Base-by-base conservation (phyloP, 139 green algal genomes). In the Chlorella sp. region DNA sequence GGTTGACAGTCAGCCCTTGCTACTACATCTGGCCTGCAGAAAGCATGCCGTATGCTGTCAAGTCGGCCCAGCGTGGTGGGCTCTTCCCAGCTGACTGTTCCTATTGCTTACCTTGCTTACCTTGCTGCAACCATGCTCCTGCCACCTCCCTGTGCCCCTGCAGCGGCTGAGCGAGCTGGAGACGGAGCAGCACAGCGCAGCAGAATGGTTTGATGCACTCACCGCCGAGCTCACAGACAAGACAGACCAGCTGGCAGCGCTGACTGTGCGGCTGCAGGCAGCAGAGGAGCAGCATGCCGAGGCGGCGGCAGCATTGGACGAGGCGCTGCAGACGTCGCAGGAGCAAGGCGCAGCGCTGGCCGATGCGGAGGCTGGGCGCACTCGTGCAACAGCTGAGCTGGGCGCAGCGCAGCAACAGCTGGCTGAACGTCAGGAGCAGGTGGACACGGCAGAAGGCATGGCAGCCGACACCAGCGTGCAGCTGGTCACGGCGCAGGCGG, bases 151-250 rank as follows among this genome's bases (percentile, higher is more conserved):
- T 30, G 26, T 30, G 3, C n/a, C 80, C 80, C n/a, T 81, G 86
- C 86, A 86, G 78, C 78, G 87, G 16, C 39, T 90, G 64, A 90
- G 64, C 64, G 78, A 86, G 78, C 87, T 90, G 60, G 87, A 90
- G 61, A 83, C 61, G 0, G 90, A 92, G 84, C 90, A 86, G 22
- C 77, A 89, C 40, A 85, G 28, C 75, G 53, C 61, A 26, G 53
- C 39, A 18, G 83, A 85, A 75, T 92, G 90, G 85, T 92, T 86
- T 86, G 90, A 92, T n/a, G 81, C 61, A 2, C 60, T 92, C 30
- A 88, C 60, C 30, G 61, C 73, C 5, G 83, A 92, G 77, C 66
- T 92, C 22, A 32, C 19, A 32, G 83, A 75, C 24, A 88, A 88
- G 53, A 82, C 85, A 16, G 89, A 89, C 39, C 30, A 64, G 84